Conservation (phyloP, 441 rosid species). For the Gossypium armourianum region DNA sequence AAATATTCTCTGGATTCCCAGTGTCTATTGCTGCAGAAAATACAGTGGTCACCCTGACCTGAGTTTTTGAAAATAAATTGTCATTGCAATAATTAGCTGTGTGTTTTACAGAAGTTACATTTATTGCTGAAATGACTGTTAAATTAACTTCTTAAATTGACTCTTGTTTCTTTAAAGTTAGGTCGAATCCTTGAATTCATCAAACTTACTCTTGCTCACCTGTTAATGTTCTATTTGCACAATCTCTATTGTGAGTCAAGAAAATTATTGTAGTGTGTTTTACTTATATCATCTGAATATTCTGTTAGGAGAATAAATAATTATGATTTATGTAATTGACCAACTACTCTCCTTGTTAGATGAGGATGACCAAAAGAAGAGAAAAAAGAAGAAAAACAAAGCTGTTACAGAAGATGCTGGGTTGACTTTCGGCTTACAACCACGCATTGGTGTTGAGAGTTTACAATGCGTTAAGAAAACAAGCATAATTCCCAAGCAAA, state of each 20-base stretch:
- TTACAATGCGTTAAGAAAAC: slow-evolving; percentile 47
- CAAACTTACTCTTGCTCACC: not conserved
- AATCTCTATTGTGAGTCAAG: not conserved
- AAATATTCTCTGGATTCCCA: not conserved
- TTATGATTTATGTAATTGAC: slow-evolving; percentile 2
- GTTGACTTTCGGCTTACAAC: slow-evolving; percentile 32
- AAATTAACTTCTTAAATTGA: slow-evolving; percentile 5
- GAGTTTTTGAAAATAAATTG: not conserved
- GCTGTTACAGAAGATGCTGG: slow-evolving; percentile 30
- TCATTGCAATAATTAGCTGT: not conserved
- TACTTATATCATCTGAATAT: not conserved
- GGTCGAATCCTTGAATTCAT: not conserved
- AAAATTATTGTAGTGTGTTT: not conserved
- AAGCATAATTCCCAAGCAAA: slow-evolving; percentile 31
- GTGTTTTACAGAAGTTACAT: not conserved
- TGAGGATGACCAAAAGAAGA: slow-evolving; percentile 60
- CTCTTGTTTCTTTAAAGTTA: not conserved
- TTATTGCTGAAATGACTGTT: not conserved
- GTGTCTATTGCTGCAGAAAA: not conserved
- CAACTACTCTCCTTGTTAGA: slow-evolving; percentile 32
- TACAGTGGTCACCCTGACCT: not conserved
- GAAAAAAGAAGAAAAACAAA: slow-evolving; percentile 69
- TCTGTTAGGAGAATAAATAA: not conserved
- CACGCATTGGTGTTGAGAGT: slow-evolving; percentile 35
- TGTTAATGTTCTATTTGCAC: not conserved